Percentiles rank a stretch among this genome's conserved stretches.
Evolutionary conservation across 148 eudicot genomes (phyloP).

Genomic region (Fagopyrum homotropicum): DNA sequence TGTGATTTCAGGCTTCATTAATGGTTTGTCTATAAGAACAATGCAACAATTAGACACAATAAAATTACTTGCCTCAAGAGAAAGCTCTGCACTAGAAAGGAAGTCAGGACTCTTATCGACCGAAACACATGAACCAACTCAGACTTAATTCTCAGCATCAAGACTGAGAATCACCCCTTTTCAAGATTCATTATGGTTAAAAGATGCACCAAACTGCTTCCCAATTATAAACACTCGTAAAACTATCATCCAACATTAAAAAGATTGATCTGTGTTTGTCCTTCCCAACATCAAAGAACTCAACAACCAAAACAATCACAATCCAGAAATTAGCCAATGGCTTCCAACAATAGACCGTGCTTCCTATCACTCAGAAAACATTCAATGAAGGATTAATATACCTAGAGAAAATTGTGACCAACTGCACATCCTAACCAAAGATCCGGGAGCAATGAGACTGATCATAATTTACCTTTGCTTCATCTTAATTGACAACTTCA

Average conservation of each 20-base stretch:
- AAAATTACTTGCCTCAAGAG: not conserved
- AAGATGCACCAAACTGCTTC: not conserved
- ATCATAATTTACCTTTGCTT: not conserved
- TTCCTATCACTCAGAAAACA: not conserved
- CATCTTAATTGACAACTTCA: not conserved
- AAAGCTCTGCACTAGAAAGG: not conserved
- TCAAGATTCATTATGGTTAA: not conserved
- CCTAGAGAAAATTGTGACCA: not conserved
- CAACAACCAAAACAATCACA: constrained; percentile 1
- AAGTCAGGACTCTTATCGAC: not conserved
- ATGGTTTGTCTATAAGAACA: not conserved
- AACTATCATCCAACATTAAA: not conserved
- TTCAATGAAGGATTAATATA: not conserved
- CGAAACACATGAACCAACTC: not conserved
- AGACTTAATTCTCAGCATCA: not conserved
- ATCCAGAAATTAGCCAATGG: not conserved
- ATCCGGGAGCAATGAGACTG: not conserved
- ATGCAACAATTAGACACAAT: not conserved
- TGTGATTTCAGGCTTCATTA: not conserved
- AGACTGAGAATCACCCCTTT: not conserved
- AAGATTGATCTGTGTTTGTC: not conserved
- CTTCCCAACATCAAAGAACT: not conserved
- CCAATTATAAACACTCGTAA: not conserved
- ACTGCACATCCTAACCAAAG: not conserved
- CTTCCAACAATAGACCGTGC: not conserved